Evolutionary conservation across 331 rosid species (phyloP).

Genomic region (Arachis monticola): DNA sequence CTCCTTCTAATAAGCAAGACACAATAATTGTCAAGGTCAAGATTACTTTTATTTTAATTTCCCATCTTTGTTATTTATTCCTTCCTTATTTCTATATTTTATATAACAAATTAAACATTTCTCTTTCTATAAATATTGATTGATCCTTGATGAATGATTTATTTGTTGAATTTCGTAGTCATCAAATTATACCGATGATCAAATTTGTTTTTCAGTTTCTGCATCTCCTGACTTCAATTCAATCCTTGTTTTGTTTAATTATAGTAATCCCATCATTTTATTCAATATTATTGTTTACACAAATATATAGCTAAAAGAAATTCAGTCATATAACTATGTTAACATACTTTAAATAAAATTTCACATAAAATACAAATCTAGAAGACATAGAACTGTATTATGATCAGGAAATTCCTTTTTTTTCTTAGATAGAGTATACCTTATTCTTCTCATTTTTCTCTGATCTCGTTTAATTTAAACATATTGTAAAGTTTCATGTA

Average conservation of each 20-base stretch:
- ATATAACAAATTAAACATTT: slow-evolving; percentile 1
- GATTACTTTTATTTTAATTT: background rate
- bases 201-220: background rate
- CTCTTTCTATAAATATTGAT: background rate
- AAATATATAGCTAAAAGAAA: background rate
- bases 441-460: background rate
- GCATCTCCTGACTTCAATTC: background rate
- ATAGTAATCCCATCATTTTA: background rate
- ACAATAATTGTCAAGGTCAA: slow-evolving; percentile 49
- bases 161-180: background rate
- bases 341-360: background rate
- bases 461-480: background rate
- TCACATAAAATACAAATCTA: background rate
- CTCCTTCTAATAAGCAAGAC: slow-evolving; percentile 32
- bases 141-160: background rate
- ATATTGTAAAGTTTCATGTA: background rate
- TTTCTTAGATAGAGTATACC: background rate
- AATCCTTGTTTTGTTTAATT: background rate
- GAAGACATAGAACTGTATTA: background rate
- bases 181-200: background rate
- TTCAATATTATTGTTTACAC: background rate
- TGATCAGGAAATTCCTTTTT: slow-evolving; percentile 1
- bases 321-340: background rate
- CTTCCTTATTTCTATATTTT: background rate
- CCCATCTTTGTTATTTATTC: background rate